A percentile compares a stretch with the other conserved stretches of the same genome.
phyloP scores from a whole-genome alignment of 495 filamentous ascomycete genomes.

The Saxophila tyrrhenica region DNA sequence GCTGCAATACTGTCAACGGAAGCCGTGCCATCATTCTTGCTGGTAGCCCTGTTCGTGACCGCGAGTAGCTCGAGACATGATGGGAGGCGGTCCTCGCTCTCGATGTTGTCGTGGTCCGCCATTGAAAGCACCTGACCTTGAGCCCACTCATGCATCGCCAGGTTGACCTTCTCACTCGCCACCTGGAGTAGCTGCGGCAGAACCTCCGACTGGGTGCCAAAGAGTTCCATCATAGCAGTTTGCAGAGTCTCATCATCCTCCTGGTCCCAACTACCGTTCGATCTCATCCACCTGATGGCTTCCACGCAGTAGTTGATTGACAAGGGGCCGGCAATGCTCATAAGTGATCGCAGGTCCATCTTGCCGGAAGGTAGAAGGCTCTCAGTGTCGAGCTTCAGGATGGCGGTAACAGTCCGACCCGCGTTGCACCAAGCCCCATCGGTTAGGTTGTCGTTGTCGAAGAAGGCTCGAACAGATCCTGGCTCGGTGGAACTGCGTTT shows the following conservation, averaged over 20 bases:
- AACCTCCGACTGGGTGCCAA: conserved; percentile 7
- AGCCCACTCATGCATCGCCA: conserved; percentile 11
- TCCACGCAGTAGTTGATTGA: conserved; percentile 10
- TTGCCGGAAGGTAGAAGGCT: neutral
- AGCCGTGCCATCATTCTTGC: neutral
- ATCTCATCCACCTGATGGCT: conserved; percentile 1
- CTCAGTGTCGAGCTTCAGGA: neutral
- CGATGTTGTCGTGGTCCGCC: neutral
- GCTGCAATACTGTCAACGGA: neutral
- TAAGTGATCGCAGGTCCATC: conserved; percentile 1
- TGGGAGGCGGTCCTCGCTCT: neutral
- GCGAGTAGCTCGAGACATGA: neutral
- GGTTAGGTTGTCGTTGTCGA: neutral
- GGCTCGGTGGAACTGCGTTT: neutral
- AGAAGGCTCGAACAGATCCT: neutral
- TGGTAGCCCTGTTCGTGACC: neutral
- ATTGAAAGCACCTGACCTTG: conserved; percentile 1
- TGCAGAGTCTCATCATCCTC: neutral
- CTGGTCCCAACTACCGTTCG: neutral
- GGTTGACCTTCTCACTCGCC: conserved; percentile 1
- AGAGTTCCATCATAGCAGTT: conserved; percentile 6
- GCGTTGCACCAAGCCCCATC: neutral
- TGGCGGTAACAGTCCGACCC: neutral
- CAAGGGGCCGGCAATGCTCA: conserved; percentile 7
- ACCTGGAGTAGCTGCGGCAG: conserved; percentile 16